Evolutionary conservation across 257 asterid genomes (phyloP).

Genomic region (Fraxinus cuspidata): DNA sequence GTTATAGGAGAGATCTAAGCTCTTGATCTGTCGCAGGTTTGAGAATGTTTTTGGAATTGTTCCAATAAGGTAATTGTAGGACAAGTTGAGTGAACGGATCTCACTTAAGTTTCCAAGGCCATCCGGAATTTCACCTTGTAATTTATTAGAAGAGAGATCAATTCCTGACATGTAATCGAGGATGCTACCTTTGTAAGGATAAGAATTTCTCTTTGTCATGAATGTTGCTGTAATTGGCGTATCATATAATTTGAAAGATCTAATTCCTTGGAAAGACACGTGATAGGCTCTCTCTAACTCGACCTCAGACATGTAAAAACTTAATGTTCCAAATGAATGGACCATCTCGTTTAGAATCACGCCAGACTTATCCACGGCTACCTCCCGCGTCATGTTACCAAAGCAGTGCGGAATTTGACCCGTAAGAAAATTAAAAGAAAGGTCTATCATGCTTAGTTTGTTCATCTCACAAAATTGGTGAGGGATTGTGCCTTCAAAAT

Average conservation of each 20-base stretch:
- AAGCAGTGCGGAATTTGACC: background rate
- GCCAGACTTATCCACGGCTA: background rate
- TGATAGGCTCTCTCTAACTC: background rate
- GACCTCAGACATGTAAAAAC: background rate
- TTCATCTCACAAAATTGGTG: background rate
- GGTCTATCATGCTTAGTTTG: conserved; percentile 9
- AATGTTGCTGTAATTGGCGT: background rate
- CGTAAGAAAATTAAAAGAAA: background rate
- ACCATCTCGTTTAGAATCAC: too few relatives aligned
- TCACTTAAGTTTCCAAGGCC: conserved; percentile 10
- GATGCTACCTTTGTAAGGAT: conserved; percentile 1
- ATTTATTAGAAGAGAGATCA: conserved; percentile 16
- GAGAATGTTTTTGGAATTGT: conserved; percentile 19
- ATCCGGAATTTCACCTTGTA: conserved; percentile 5
- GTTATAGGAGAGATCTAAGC: conserved; percentile 17
- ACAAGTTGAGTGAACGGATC: conserved; percentile 7
- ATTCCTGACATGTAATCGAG: conserved; percentile 12
- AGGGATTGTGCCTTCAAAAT: conserved; percentile 6
- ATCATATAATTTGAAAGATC: background rate
- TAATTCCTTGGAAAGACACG: background rate
- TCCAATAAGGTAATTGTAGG: conserved; percentile 8
- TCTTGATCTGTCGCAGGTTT: background rate
- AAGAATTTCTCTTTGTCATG: conserved; percentile 1
- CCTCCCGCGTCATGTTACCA: background rate
- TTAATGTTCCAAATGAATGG: fast-evolving